Evolutionary conservation across 345 rosid genomes (phyloP), one percentile per base, ranked within the genome.

Genomic region (Eucalyptus pauciflora): DNA sequence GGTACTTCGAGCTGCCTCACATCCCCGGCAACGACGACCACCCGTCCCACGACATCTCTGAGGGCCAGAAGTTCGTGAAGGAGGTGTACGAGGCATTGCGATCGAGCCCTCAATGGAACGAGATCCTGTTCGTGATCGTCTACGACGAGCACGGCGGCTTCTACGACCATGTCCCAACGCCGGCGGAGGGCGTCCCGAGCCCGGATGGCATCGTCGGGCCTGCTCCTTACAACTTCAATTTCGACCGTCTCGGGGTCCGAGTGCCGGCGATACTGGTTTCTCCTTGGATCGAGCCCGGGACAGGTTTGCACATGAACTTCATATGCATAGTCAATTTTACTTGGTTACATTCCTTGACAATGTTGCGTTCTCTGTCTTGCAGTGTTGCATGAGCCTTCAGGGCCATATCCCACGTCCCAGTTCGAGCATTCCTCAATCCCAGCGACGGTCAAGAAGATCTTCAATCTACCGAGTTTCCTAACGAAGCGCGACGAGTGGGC

Each of bases 401-500:
- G 99, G 91, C 99, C 98, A 4, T 79, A 92, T 22, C 91, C 94
- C 24, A 94, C 96, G 2, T 97, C 99, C 11, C 93, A 97, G 91
- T 97, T 90, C 50, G 99, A 97, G 92, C 99, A 97, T 91, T 96
- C 99, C 8, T 97, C 99, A 15, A 94, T 97, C 4, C 90, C 98
- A 4, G 99, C 98, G 45, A 95, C 98, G 17, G 89, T 96, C 3
- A 96, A 97, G 37, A 97, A 93, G 92, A 93, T 96, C 58, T 96
- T 97, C 93, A 94, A 96, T 91, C 97, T 97, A 1, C 93, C 96
- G 56, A 91, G 93, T 43, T 97, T 97, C 90, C 93, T 97, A 8
- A 97, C 97, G 11, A 95, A 96, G 91, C 97, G 99, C 16, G 98
- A 96, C 58, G 97, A 95, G 4, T 97, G 99, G 98, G 99, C 99